A percentile compares a stretch with the other conserved stretches of the same genome.
Evolutionary conservation across 1,284 basidiomycete genomes (phyloP).

Genomic region (Apiotrichum akiyoshidainum): DNA sequence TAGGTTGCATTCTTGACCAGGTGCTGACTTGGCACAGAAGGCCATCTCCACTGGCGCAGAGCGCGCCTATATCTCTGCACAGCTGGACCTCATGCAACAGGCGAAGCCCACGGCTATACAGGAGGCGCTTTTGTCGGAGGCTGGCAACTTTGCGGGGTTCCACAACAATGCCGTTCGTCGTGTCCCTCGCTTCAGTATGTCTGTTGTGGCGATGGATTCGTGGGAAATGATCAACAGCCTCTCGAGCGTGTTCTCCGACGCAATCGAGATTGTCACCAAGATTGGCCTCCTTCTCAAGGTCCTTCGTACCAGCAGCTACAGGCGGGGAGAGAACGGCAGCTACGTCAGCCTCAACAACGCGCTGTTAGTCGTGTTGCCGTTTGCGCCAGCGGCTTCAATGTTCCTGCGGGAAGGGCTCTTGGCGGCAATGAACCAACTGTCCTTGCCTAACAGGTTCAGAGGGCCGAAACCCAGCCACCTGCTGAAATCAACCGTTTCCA

Average conservation of each 20-base stretch:
- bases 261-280: too few species aligned
- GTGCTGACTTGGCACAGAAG: too few species aligned
- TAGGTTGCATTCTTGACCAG: too few species aligned
- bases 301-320: too few species aligned
- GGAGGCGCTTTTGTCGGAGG: constrained; percentile 73
- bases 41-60: constrained; percentile 54
- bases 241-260: too few species aligned
- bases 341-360: constrained; percentile 46
- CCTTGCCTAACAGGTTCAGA: constrained; percentile 53
- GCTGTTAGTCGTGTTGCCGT: constrained; percentile 41
- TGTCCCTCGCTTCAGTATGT: too few species aligned
- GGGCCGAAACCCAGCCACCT: too few species aligned
- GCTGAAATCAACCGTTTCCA: too few species aligned
- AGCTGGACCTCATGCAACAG: constrained; percentile 70
- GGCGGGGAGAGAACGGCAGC: not conserved
- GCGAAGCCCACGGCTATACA: constrained; percentile 66
- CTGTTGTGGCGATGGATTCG: too few species aligned
- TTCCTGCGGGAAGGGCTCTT: not conserved
- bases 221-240: too few species aligned
- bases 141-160: constrained; percentile 51
- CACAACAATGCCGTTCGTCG: not conserved
- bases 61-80: constrained; percentile 68
- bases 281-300: too few species aligned
- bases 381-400: constrained; percentile 6
- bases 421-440: constrained; percentile 34